A percentile compares a stretch with the other conserved stretches of the same genome.
These are phyloP conservation scores for Calonectria multiphialidica DNA, from an alignment of 2,329 filamentous ascomycete species.

Conservation along the genomic window DNA sequence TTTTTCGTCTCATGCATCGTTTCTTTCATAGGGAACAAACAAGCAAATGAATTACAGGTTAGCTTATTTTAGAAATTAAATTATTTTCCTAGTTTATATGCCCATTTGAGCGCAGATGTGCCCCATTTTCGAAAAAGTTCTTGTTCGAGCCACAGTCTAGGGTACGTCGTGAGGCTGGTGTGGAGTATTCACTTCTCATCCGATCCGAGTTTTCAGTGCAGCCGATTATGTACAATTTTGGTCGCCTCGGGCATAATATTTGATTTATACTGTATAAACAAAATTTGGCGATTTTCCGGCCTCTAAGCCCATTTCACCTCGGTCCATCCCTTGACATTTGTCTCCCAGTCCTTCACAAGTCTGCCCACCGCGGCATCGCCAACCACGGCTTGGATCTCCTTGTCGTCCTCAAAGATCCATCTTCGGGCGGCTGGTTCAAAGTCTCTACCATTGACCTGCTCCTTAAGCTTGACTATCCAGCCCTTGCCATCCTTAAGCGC, in stretches of 20 bases:
- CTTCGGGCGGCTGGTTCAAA: conserved; percentile 42
- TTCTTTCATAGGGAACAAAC: too few species aligned
- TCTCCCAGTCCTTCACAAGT: conserved; percentile 50
- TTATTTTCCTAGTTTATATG: too few species aligned
- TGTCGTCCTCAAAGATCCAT: conserved; percentile 46
- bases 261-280: background rate
- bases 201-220: too few species aligned
- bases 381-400: conserved; percentile 39
- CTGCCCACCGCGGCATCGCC: conserved; percentile 40
- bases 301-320: conserved; percentile 49
- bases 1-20: too few species aligned
- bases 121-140: too few species aligned
- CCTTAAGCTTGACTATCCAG: conserved; percentile 45
- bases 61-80: too few species aligned
- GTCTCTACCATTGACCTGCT: conserved; percentile 41
- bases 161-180: background rate
- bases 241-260: background rate
- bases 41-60: too few species aligned
- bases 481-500: conserved; percentile 50
- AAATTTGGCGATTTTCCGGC: background rate
- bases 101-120: too few species aligned
- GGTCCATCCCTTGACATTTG: conserved; percentile 50
- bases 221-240: background rate
- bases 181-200: background rate
- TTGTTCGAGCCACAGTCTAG: too few species aligned